Percentiles rank a stretch among this genome's conserved stretches.
Evolutionary conservation across 805 yeast genomes (phyloP).

Genomic region (Wickerhamomyces chambardii): DNA sequence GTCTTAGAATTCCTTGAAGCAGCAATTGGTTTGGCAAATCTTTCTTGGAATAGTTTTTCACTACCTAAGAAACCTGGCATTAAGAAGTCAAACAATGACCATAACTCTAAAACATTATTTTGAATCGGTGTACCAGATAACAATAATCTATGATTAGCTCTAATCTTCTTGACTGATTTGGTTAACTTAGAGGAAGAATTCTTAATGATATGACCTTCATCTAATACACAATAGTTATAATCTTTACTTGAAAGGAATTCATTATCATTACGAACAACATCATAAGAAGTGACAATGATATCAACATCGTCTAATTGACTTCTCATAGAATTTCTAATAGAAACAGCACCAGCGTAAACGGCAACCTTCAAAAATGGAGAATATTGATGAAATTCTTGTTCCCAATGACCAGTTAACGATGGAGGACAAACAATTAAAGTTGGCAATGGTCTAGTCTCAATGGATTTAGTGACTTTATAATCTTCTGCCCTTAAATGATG

Average conservation of each 20-base stretch:
- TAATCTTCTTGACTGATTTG: conserved; percentile 72
- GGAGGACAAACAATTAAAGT: conserved; percentile 93
- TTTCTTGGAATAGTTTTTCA: conserved; percentile 87
- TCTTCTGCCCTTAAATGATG: conserved; percentile 79
- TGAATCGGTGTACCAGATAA: conserved; percentile 98
- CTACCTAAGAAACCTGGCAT: conserved; percentile 99
- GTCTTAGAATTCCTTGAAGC: conserved; percentile 86
- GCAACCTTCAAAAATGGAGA: conserved; percentile 79
- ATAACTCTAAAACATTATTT: conserved; percentile 89
- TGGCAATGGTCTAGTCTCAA: conserved; percentile 69
- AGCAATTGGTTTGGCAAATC: conserved; percentile 97
- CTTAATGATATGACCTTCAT: conserved; percentile 97
- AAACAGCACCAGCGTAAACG: conserved; percentile 93
- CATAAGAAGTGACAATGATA: conserved; percentile 90
- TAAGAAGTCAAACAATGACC: conserved; percentile 95
- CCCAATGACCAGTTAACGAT: conserved; percentile 98
- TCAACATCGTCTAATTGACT: conserved; percentile 50
- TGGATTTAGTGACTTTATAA: conserved; percentile 44
- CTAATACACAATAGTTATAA: conserved; percentile 91
- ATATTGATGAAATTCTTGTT: conserved; percentile 83
- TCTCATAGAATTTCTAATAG: conserved; percentile 50
- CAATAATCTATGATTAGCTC: conserved; percentile 84
- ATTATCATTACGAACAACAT: conserved; percentile 90
- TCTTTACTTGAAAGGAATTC: conserved; percentile 49
- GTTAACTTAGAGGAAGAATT: conserved; percentile 84